A percentile compares a stretch with the other conserved stretches of the same genome.
Evolutionary conservation across 208 protist genomes (phyloP).

Genomic region (Trypanosoma melophagium): DNA sequence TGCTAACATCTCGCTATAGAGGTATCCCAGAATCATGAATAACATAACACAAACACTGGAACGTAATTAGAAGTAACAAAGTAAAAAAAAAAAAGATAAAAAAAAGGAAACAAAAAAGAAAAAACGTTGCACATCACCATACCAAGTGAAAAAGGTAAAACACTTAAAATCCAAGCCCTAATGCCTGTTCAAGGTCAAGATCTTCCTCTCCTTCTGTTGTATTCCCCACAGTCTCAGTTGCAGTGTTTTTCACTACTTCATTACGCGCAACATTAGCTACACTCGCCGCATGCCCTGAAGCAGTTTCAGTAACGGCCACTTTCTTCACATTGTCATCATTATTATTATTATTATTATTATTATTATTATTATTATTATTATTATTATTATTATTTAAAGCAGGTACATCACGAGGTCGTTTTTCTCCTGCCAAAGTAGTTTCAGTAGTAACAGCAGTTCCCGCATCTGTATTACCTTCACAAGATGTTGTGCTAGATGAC

Average conservation of each 20-base stretch:
- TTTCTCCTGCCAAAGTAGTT: conserved; percentile 2
- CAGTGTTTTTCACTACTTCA: neutral
- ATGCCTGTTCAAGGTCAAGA: conserved; percentile 55
- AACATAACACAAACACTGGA: too few relatives aligned
- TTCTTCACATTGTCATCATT: neutral
- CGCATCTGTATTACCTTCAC: neutral
- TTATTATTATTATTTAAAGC: neutral
- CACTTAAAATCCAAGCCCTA: conserved; percentile 77
- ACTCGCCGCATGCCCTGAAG: neutral
- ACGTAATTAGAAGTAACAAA: too few relatives aligned
- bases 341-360: neutral
- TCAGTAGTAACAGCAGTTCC: neutral
- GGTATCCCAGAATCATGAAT: too few relatives aligned
- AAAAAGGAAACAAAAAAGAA: too few relatives aligned
- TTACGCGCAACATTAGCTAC: neutral
- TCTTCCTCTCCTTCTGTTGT: conserved; percentile 43
- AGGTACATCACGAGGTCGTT: conserved; percentile 13
- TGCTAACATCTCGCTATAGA: too few relatives aligned
- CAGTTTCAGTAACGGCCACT: neutral
- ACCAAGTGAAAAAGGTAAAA: neutral
- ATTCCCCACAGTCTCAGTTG: neutral
- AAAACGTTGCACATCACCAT: too few relatives aligned
- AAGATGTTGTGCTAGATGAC: neutral
- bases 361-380: neutral
- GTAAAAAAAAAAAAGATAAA: too few relatives aligned